These are phyloP conservation scores for Gynochthodes officinalis DNA, from an alignment of 257 asterid genomes.

Conservation along the genomic window DNA sequence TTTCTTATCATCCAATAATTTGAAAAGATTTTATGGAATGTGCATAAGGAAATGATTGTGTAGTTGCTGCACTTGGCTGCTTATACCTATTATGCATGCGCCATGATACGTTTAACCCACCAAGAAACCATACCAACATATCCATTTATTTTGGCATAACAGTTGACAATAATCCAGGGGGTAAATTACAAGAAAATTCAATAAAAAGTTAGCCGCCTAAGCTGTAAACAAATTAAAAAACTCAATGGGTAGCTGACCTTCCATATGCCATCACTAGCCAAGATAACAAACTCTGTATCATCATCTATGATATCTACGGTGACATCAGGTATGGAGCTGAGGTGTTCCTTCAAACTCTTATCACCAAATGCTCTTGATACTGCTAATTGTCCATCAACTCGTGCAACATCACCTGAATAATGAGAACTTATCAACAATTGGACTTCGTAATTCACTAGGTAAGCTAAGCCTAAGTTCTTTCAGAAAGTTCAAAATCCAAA, in stretches of 20 bases:
- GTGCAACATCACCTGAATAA: conserved; percentile 75
- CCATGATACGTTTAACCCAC: background rate
- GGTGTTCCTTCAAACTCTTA: conserved; percentile 79
- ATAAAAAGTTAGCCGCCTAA: background rate
- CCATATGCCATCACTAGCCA: conserved; percentile 99
- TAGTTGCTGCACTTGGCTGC: background rate
- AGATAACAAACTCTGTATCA: conserved; percentile 57
- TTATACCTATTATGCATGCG: background rate
- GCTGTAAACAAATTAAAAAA: background rate
- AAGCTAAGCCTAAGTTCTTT: background rate
- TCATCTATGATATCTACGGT: conserved; percentile 56
- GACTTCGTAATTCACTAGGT: too few species aligned
- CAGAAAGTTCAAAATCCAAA: background rate
- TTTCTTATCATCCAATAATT: background rate
- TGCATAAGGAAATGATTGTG: background rate
- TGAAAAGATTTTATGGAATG: background rate
- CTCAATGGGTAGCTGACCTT: conserved; percentile 42
- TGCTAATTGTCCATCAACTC: conserved; percentile 91
- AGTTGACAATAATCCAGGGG: background rate
- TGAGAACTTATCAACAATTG: background rate
- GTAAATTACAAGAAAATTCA: background rate
- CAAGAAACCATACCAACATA: background rate
- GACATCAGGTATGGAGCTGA: conserved; percentile 85
- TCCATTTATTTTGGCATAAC: background rate
- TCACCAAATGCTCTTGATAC: conserved; percentile 99